These are phyloP conservation scores for Trifolium dubium DNA, from an alignment of 306 rosid species.

Conservation along the genomic window DNA sequence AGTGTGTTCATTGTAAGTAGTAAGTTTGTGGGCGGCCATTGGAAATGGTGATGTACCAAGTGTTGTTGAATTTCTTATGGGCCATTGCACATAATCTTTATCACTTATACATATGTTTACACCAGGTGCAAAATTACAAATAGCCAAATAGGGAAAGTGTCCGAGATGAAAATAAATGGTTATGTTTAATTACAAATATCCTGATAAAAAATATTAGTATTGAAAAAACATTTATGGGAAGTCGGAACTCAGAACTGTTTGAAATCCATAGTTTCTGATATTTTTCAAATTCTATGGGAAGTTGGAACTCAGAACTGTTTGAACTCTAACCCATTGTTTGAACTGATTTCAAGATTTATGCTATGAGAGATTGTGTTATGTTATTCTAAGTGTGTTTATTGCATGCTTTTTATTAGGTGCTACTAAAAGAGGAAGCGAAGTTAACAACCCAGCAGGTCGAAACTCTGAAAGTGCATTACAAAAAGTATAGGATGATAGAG, in stretches of 20 bases:
- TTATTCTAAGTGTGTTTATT: slow-evolving; percentile 22
- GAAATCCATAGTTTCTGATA: too few species aligned
- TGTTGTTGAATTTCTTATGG: slow-evolving; percentile 10
- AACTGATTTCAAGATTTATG: background rate
- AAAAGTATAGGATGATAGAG: slow-evolving; percentile 60
- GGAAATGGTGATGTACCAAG: slow-evolving; percentile 5
- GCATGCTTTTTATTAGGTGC: slow-evolving; percentile 44
- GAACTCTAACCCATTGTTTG: too few species aligned
- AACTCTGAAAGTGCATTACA: slow-evolving; percentile 50
- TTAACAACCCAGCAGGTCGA: slow-evolving; percentile 67
- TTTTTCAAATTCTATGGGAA: too few species aligned
- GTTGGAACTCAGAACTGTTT: background rate
- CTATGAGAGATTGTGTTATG: slow-evolving; percentile 2
- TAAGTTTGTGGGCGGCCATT: slow-evolving; percentile 18
- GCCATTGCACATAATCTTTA: background rate
- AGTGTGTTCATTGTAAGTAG: slow-evolving; percentile 5
- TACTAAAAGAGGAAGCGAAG: slow-evolving; percentile 64
- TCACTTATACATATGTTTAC: background rate
- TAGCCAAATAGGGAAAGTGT: background rate
- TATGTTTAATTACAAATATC: background rate
- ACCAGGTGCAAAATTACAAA: slow-evolving; percentile 20
- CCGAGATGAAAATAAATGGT: slow-evolving; percentile 8
- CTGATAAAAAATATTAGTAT: too few species aligned
- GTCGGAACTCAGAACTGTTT: too few species aligned
- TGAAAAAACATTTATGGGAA: background rate